Evolutionary conservation across 2,329 filamentous ascomycete genomes (phyloP), one percentile per base, ranked within the genome.

Genomic region (Parastagonospora avenae): DNA sequence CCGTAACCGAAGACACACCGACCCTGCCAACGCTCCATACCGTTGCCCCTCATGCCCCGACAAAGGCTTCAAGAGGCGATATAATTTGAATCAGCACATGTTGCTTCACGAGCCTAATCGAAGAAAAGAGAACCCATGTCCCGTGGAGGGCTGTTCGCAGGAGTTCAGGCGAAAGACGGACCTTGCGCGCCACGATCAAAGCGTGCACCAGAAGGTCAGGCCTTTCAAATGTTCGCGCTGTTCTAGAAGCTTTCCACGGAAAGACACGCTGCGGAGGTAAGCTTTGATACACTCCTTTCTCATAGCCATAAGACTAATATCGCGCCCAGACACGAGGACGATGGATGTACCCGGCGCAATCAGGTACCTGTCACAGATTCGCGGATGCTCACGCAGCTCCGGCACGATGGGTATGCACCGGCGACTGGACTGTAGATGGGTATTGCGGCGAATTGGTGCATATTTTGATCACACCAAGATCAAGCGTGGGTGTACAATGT

Each of bases 51-150:
- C 86, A 2, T 96, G 92, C 33, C 49, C 50, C 67, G 86, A 87
- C 6, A 90, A 88, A 71, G 82, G 88, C 12, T 96, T 96, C 70
- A 90, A 90, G 59, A 81, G 92, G 55, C 88, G 85, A 64, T 95
- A 93, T 77, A 96, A 96, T 74, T 91, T 87, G 76, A 92, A 90
- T 66, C 89, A 91, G 28, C 92, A 96, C 71, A 82, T 92, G 81
- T 88, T 92, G 66, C 92, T 87, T 1, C 92, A 96, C 67, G 86
- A 94, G 66, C 85, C 90, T 11, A 82, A 84, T 52, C 82, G 88
- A 49, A 84, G 85, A 63, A 90, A 89, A 63, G 85, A 87, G 0
- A 88, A 91, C 64, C 79, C 81, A 1, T 96, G 92, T 72, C 77
- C 77, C 1, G 76, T 85, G 28, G 72, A 80, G 2, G 82, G 81